Conservation (phyloP, 2,329 filamentous ascomycete species). For the Elsinoe necatrix region DNA sequence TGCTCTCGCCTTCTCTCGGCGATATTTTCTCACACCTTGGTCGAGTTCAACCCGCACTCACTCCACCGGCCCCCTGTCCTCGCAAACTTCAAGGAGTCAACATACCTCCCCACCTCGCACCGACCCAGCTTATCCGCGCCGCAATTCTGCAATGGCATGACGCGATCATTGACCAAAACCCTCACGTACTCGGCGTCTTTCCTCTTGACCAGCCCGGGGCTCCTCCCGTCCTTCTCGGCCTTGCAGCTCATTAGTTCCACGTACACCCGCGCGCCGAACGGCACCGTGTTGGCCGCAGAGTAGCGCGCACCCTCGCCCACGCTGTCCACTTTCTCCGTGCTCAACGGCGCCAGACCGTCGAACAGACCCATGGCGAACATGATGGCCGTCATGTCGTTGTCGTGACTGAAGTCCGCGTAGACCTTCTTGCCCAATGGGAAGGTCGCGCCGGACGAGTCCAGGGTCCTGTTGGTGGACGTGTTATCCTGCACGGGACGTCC, state of each 20-base stretch:
- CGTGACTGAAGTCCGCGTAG: slow-evolving; percentile 88
- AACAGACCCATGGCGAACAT: slow-evolving; percentile 73
- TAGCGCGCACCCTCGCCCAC: slow-evolving; percentile 53
- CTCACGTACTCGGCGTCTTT: slow-evolving; percentile 60
- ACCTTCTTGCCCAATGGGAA: slow-evolving; percentile 62
- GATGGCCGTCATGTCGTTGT: slow-evolving; percentile 75
- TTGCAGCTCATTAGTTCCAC: slow-evolving; percentile 77
- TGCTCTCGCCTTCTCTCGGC: background rate
- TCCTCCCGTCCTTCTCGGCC: slow-evolving; percentile 44
- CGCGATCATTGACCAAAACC: slow-evolving; percentile 74
- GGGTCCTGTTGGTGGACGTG: slow-evolving; percentile 68
- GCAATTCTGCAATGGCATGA: slow-evolving; percentile 64
- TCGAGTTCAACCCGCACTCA: slow-evolving; percentile 41
- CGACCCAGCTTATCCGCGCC: slow-evolving; percentile 60
- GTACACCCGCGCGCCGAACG: slow-evolving; percentile 73
- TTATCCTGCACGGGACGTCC: slow-evolving; percentile 58
- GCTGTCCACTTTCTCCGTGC: slow-evolving; percentile 40
- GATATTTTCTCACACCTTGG: background rate
- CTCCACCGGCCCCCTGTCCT: slow-evolving; percentile 64
- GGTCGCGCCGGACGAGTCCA: slow-evolving; percentile 57
- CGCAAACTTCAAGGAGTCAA: slow-evolving; percentile 68
- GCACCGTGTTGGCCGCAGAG: slow-evolving; percentile 68
- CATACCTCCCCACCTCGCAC: slow-evolving; percentile 61
- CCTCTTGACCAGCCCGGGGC: slow-evolving; percentile 26
- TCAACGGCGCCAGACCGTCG: slow-evolving; percentile 49